Conservation (phyloP, 768 basidiomycete genomes). For the Ramaria rubella region DNA sequence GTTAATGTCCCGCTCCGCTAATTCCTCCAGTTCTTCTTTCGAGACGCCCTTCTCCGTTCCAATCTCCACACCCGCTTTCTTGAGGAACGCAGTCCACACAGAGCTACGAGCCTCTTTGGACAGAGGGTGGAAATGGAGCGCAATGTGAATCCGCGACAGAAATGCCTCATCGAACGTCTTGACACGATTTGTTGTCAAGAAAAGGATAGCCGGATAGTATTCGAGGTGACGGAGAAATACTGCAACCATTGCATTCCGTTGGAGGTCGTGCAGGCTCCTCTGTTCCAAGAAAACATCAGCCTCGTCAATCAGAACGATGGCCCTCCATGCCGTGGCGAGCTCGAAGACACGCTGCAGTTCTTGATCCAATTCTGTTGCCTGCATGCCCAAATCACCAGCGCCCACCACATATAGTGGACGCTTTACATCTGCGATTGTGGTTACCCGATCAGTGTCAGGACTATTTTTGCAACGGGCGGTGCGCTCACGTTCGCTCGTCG, state of each 20-base stretch:
- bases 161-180: constrained; percentile 34
- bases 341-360: constrained; percentile 27
- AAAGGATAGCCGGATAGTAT: constrained; percentile 32
- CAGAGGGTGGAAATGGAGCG: constrained; percentile 58
- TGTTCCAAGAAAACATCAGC: constrained; percentile 71
- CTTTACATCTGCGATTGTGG: constrained; percentile 13
- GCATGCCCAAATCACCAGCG: constrained; percentile 30
- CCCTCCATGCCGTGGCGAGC: constrained; percentile 28
- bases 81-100: constrained; percentile 59
- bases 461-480: too few species aligned
- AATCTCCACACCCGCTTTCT: constrained; percentile 26
- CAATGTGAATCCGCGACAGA: constrained; percentile 22
- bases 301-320: constrained; percentile 31
- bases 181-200: constrained; percentile 35
- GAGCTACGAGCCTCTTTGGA: constrained; percentile 44
- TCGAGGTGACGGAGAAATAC: constrained; percentile 39
- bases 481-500: constrained; percentile 30
- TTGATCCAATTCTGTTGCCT: constrained; percentile 25
- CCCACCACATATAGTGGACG: constrained; percentile 30
- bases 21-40: constrained; percentile 35
- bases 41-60: constrained; percentile 28
- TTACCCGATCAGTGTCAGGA: too few species aligned
- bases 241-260: constrained; percentile 67
- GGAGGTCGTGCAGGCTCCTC: constrained; percentile 54
- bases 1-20: constrained; percentile 50